phyloP scores from a whole-genome alignment of 2,329 filamentous ascomycete species.

The Aspergillus transmontanensis region DNA sequence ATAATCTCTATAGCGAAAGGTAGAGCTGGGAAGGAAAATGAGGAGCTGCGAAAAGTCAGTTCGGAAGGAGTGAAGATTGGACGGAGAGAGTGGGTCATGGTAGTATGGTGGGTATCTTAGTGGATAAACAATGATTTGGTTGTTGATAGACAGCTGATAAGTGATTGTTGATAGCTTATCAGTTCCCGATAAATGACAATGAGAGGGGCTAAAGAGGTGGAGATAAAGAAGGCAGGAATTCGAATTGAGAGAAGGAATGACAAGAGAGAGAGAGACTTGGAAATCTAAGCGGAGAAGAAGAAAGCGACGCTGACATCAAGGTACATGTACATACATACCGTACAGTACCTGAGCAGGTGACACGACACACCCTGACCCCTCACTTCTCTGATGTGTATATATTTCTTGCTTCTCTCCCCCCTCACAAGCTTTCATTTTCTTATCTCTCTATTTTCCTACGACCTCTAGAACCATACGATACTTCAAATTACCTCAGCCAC shows the following conservation, averaged over 20 bases:
- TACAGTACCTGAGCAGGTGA: slow-evolving; percentile 7
- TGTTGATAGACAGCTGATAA: slow-evolving; percentile 2
- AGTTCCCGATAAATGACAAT: background rate
- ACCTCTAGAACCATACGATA: background rate
- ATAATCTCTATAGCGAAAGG: background rate
- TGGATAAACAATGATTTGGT: slow-evolving; percentile 2
- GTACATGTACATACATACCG: background rate
- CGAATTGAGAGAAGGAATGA: background rate
- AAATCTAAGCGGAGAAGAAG: background rate
- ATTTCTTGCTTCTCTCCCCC: slow-evolving; percentile 3
- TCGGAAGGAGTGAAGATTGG: background rate
- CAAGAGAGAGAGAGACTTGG: background rate
- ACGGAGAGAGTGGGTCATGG: slow-evolving; percentile 2
- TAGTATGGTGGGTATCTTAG: background rate
- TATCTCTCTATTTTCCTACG: slow-evolving; percentile 5
- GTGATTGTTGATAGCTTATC: slow-evolving; percentile 2
- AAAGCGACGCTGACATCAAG: slow-evolving; percentile 11
- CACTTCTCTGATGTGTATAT: slow-evolving; percentile 1
- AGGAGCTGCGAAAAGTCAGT: background rate
- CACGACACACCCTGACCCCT: background rate
- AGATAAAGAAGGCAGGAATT: background rate
- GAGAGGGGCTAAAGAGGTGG: background rate
- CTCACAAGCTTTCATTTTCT: slow-evolving; percentile 8
- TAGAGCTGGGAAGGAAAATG: background rate
- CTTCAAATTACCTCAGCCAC: background rate